Evolutionary conservation across 176 grass and related monocot genomes (phyloP), one percentile per base, ranked within the genome.

Genomic region (Canna indica): DNA sequence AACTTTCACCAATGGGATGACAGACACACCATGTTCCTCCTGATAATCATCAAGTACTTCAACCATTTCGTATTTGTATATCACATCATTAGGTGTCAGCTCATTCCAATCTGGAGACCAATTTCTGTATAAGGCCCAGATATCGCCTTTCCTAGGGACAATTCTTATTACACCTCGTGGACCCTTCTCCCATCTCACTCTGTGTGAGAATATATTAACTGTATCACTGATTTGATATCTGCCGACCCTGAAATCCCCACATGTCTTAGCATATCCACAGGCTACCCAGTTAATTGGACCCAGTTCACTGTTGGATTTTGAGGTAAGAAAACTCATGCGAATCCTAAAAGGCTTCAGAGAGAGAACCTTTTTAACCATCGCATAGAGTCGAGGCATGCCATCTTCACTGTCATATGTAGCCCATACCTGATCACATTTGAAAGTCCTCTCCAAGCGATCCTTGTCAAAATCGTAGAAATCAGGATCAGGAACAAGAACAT

Each of bases 391-490:
- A 73, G 94, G 94, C 94, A 99, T 99, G 56, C 89, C 89, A 87
- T 99, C 94, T 78, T 99, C 89, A 26, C 85, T 89, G 64, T 99
- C 94, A 82, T 91, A 91, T n/a, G 81, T 78, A 69, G 92, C 92
- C 88, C 92, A 96, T 72, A 96, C 89, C 71, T 96, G 88, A 79
- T 96, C 88, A 48, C 76, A 60, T 73, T 86, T 80, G 79, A 99
- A 99, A 79, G 86, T 76, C 74, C 60, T 83, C 67, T 97, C 94
- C 11, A 75, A 77, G 32, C 89, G 86, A 77, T 97, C 86, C 66
- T 86, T 89, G 50, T 97, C 94, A 83, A 97, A 97, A 79, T 97
- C 89, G 67, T 92, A 80, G 82, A 97, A 97, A 58, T 97, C 94
- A 25, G 88, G 84, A 67, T 97, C 94, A 48, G 89, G 94, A 31